Percentiles rank a stretch among this genome's conserved stretches.
phyloP scores from a whole-genome alignment of 2,329 filamentous ascomycete genomes.

The Geosmithia putterillii region DNA sequence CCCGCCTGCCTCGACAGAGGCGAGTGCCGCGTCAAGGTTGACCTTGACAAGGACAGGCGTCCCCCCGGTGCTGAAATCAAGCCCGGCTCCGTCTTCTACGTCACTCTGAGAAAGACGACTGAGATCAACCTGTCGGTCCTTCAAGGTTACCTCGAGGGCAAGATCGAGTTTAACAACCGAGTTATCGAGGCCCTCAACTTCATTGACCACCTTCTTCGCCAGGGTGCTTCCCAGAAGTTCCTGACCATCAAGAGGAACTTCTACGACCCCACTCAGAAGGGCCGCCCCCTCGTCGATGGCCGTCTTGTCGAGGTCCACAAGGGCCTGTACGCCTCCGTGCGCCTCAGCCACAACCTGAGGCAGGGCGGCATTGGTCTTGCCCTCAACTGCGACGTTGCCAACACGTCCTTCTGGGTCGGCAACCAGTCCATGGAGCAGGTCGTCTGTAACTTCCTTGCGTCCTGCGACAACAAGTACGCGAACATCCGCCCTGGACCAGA shows the following conservation, averaged over 20 bases:
- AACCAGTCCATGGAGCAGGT: conserved; percentile 25
- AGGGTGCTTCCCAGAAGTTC: conserved; percentile 58
- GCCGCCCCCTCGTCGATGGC: conserved; percentile 37
- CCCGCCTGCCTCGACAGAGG: conserved; percentile 26
- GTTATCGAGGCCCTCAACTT: conserved; percentile 80
- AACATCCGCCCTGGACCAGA: conserved; percentile 22
- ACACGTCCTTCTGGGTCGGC: conserved; percentile 72
- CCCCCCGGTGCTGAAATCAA: neutral
- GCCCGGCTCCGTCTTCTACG: conserved; percentile 28
- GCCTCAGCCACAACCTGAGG: conserved; percentile 47
- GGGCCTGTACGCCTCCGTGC: conserved; percentile 78
- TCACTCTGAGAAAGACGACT: conserved; percentile 55
- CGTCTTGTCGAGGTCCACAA: conserved; percentile 63
- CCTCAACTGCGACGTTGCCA: conserved; percentile 84
- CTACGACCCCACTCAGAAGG: conserved; percentile 45
- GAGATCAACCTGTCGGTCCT: conserved; percentile 56
- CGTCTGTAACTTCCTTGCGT: conserved; percentile 18
- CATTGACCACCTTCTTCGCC: conserved; percentile 77
- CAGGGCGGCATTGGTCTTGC: conserved; percentile 50
- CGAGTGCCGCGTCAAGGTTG: conserved; percentile 47
- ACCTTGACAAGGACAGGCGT: conserved; percentile 46
- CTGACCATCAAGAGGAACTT: conserved; percentile 72
- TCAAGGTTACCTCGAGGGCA: conserved; percentile 49
- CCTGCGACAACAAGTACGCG: conserved; percentile 15
- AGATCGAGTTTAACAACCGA: conserved; percentile 47